These are phyloP conservation scores for Beauveria brongniartii DNA, from an alignment of 2,329 filamentous ascomycete genomes.

Conservation along the genomic window DNA sequence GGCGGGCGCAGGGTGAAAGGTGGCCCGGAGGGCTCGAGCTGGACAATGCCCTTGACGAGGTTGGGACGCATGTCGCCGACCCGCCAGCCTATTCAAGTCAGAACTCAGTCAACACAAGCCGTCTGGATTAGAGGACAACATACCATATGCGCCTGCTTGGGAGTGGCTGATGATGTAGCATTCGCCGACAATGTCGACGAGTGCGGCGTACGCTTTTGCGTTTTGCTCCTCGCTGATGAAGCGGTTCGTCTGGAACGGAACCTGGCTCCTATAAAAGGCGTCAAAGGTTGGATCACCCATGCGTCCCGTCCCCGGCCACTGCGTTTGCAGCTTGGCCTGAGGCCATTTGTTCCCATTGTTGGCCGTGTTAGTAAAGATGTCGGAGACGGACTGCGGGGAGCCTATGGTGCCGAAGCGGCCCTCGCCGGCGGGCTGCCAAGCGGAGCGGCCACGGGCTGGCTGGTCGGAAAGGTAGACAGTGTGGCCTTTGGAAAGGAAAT, in stretches of 20 bases:
- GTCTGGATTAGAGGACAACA: background rate
- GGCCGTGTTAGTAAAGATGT: slow-evolving; percentile 21
- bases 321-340: slow-evolving; percentile 24
- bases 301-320: slow-evolving; percentile 25
- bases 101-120: background rate
- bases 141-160: slow-evolving; percentile 17
- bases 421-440: slow-evolving; percentile 16
- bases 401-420: slow-evolving; percentile 20
- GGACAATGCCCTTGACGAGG: slow-evolving; percentile 22
- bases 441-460: slow-evolving; percentile 26
- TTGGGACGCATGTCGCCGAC: slow-evolving; percentile 20
- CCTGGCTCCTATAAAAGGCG: slow-evolving; percentile 29
- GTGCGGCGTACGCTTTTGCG: slow-evolving; percentile 14
- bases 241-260: slow-evolving; percentile 15
- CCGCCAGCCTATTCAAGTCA: slow-evolving; percentile 13
- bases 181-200: slow-evolving; percentile 19
- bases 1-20: slow-evolving; percentile 18
- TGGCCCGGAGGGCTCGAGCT: slow-evolving; percentile 22
- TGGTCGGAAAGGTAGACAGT: slow-evolving; percentile 33
- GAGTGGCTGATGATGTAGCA: slow-evolving; percentile 24
- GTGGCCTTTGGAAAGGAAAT: slow-evolving; percentile 32
- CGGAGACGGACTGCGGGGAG: slow-evolving; percentile 18
- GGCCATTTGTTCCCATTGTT: slow-evolving; percentile 21
- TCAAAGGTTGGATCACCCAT: slow-evolving; percentile 39
- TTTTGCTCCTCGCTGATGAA: slow-evolving; percentile 16